These are phyloP conservation scores for Quercus phellos DNA, from an alignment of 331 rosid species.

Conservation along the genomic window DNA sequence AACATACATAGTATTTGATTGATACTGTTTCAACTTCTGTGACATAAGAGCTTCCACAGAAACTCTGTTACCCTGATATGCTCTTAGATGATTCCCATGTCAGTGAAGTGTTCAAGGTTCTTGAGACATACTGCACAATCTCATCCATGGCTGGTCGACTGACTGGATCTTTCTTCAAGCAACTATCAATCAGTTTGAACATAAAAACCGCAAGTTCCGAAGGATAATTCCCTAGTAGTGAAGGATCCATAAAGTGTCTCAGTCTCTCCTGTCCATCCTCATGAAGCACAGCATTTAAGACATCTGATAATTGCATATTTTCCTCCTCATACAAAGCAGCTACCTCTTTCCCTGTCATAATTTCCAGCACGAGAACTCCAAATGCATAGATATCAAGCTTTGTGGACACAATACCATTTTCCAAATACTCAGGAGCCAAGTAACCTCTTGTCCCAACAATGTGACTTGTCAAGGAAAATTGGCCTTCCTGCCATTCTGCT, in stretches of 20 bases:
- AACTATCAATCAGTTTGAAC: slow-evolving; percentile 40
- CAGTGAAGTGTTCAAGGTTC: slow-evolving; percentile 55
- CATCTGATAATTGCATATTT: slow-evolving; percentile 28
- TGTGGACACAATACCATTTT: slow-evolving; percentile 73
- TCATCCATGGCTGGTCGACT: slow-evolving; percentile 67
- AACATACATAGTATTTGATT: neutral
- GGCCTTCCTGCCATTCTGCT: slow-evolving; percentile 39
- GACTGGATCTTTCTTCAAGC: slow-evolving; percentile 57
- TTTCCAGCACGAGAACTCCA: slow-evolving; percentile 63
- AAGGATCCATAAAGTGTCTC: slow-evolving; percentile 54
- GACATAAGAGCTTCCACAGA: slow-evolving; percentile 12
- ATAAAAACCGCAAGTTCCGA: slow-evolving; percentile 46
- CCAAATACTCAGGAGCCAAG: slow-evolving; percentile 89
- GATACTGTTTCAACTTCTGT: neutral
- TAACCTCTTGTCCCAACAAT: slow-evolving; percentile 87
- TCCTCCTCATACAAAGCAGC: slow-evolving; percentile 36
- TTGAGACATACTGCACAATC: slow-evolving; percentile 50
- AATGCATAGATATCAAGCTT: slow-evolving; percentile 82
- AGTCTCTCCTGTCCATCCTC: slow-evolving; percentile 36
- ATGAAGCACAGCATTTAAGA: slow-evolving; percentile 24
- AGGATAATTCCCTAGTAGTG: slow-evolving; percentile 47
- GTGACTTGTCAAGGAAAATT: slow-evolving; percentile 64
- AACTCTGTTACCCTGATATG: slow-evolving; percentile 5
- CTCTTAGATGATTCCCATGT: slow-evolving; percentile 53
- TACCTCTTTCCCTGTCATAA: slow-evolving; percentile 68